These are phyloP conservation scores for Bassia scoparia DNA, from an alignment of 148 eudicot species.

Conservation along the genomic window DNA sequence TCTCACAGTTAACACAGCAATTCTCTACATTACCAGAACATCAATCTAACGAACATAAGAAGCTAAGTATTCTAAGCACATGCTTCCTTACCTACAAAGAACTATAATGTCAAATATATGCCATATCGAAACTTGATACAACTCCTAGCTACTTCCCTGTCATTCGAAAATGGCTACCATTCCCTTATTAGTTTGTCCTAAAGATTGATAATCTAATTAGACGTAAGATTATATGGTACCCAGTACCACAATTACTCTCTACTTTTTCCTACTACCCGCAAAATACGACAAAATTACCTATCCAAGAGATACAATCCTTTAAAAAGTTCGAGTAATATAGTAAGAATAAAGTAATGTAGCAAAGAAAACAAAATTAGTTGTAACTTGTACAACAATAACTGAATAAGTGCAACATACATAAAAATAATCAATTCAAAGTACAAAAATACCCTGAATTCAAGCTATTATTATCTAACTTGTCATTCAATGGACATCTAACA, in stretches of 20 bases:
- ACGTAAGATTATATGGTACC: too few relatives aligned
- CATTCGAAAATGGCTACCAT: too few relatives aligned
- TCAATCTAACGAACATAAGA: neutral
- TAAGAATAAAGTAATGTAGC: too few relatives aligned
- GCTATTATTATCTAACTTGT: conserved; percentile 10
- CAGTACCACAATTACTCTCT: too few relatives aligned
- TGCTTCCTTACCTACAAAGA: neutral
- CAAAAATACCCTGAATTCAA: conserved; percentile 23
- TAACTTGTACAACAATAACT: neutral
- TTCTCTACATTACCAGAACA: neutral
- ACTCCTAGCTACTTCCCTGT: neutral
- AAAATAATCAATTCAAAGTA: neutral
- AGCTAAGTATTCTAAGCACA: neutral
- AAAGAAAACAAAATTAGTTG: neutral
- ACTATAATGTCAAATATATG: neutral
- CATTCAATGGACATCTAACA: conserved; percentile 19
- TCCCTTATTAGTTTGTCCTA: too few relatives aligned
- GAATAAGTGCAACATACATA: neutral
- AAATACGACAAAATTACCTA: too few relatives aligned
- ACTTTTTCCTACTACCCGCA: too few relatives aligned
- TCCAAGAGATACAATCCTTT: too few relatives aligned
- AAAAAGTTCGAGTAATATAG: too few relatives aligned
- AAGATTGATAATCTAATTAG: too few relatives aligned
- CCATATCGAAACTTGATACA: neutral
- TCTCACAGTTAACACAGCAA: too few relatives aligned